Evolutionary conservation across 2,329 filamentous ascomycete genomes (phyloP).

Genomic region (Alternaria sp.): DNA sequence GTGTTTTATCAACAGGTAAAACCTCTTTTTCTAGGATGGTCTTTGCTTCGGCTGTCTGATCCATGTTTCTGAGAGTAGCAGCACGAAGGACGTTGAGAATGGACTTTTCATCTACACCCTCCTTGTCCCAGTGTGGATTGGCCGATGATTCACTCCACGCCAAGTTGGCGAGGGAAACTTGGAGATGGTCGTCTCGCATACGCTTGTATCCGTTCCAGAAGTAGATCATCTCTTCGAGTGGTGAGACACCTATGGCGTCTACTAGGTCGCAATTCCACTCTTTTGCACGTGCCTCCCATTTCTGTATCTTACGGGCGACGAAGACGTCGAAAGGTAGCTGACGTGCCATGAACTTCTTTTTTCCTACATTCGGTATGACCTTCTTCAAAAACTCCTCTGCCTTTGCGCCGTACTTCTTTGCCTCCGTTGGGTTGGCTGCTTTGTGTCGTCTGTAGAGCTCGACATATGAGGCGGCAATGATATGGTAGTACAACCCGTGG

Average conservation of each 20-base stretch:
- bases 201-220: slow-evolving; percentile 91
- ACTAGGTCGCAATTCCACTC: slow-evolving; percentile 69
- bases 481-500: slow-evolving; percentile 87
- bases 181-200: slow-evolving; percentile 73
- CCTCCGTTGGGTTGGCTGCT: slow-evolving; percentile 53
- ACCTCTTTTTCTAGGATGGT: slow-evolving; percentile 69
- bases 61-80: slow-evolving; percentile 70
- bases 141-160: slow-evolving; percentile 68
- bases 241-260: slow-evolving; percentile 82
- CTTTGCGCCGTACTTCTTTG: slow-evolving; percentile 50
- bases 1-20: slow-evolving; percentile 63
- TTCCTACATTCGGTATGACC: slow-evolving; percentile 77
- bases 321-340: slow-evolving; percentile 92
- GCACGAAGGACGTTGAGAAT: slow-evolving; percentile 73
- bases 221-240: slow-evolving; percentile 89
- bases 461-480: slow-evolving; percentile 79
- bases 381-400: slow-evolving; percentile 76
- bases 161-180: slow-evolving; percentile 69
- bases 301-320: slow-evolving; percentile 80
- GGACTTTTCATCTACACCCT: slow-evolving; percentile 67
- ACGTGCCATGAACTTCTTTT: slow-evolving; percentile 87
- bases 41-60: slow-evolving; percentile 70
- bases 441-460: slow-evolving; percentile 77
- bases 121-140: slow-evolving; percentile 60
- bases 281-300: slow-evolving; percentile 83